Evolutionary conservation across 2,329 filamentous ascomycete genomes (phyloP), one percentile per base, ranked within the genome.

Genomic region (Gaeumannomyces tritici): DNA sequence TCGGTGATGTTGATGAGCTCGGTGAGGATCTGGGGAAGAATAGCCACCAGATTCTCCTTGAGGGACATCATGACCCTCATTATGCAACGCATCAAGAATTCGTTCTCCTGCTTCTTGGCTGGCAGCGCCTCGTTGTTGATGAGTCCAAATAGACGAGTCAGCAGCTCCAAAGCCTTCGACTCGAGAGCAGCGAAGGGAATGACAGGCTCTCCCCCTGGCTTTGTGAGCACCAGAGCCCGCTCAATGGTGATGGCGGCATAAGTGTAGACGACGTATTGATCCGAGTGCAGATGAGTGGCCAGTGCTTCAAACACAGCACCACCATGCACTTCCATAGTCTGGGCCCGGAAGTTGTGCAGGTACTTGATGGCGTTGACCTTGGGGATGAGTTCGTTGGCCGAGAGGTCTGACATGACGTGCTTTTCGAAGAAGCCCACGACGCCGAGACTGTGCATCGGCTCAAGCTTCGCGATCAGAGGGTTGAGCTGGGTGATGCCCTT

Each of bases 351-450:
- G 57, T 89, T 91, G 80, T 99, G 96, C 54, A 99, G 83, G 73
- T 93, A 99, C 75, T 98, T 99, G 81, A 99, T 96, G 24, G 93
- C 93, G 74, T 98, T 95, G 21, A 99, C 93, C 78, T 96, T 96
- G 68, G 96, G 82, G 64, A 99, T 93, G 11, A 92, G 89, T 69
- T 96, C 85, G 42, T 85, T 80, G n/a, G 83, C 81, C 64, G 96
- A 80, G 55, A 99, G 80, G 73, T 99, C 95, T n/a, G 86, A 83
- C 13, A 93, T 93, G 69, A 99, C 89, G 73, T 98, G 85, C 65
- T 89, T 90, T 73, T 96, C 89, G 79, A 99, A 98, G 76, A 97
- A 99, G 59, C 96, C 89, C 28, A 97, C 88, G 29, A 99, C 89
- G 69, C 96, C 88, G 42, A 51, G 42, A 11, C 13, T 51, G 42